These are phyloP conservation scores for Citrus australasica DNA, from an alignment of 345 rosid species.

Conservation along the genomic window DNA sequence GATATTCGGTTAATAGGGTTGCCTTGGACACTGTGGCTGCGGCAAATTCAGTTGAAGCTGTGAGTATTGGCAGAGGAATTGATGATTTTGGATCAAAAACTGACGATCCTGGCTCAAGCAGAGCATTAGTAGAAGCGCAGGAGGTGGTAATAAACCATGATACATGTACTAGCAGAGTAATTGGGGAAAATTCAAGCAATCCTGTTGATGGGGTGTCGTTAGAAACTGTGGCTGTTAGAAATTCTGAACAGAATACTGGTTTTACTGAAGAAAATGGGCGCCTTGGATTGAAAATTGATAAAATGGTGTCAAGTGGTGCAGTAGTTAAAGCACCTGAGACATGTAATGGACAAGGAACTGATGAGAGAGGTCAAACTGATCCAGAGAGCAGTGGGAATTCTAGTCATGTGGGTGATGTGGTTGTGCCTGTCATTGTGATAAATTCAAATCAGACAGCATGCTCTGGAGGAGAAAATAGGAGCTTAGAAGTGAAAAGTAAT, in stretches of 20 bases:
- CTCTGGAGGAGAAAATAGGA: constrained; percentile 16
- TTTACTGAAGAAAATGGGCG: constrained; percentile 25
- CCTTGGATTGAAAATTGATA: constrained; percentile 7
- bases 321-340: constrained; percentile 13
- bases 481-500: constrained; percentile 9
- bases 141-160: constrained; percentile 28
- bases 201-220: constrained; percentile 16
- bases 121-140: neutral
- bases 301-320: constrained; percentile 12
- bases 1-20: constrained; percentile 17
- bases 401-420: constrained; percentile 7
- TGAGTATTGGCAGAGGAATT: constrained; percentile 17
- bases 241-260: constrained; percentile 16
- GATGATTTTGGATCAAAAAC: constrained; percentile 18
- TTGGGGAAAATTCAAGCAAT: constrained; percentile 24
- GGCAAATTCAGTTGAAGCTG: constrained; percentile 19
- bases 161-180: constrained; percentile 6
- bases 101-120: neutral
- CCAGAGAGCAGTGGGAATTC: constrained; percentile 21
- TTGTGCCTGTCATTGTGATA: constrained; percentile 24
- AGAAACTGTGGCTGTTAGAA: constrained; percentile 13
- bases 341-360: constrained; percentile 6
- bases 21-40: constrained; percentile 21
- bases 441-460: constrained; percentile 25
- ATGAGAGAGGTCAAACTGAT: constrained; percentile 21